These are phyloP conservation scores for Mortierella alpina DNA, from an alignment of 192 early-diverging fungal species.

Conservation along the genomic window DNA sequence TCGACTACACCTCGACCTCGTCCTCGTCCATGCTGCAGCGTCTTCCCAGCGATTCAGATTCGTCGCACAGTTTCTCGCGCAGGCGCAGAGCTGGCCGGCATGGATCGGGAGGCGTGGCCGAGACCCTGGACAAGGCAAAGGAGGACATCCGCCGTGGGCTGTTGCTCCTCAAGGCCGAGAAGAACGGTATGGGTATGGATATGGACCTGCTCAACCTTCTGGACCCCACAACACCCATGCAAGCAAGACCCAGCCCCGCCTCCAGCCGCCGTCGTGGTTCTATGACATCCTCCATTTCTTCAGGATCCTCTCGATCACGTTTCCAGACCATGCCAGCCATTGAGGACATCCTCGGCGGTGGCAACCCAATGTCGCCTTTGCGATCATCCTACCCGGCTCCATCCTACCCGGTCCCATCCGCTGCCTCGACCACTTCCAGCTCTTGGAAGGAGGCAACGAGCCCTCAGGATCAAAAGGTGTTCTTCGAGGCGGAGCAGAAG, in stretches of 20 bases:
- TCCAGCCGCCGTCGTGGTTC: slow-evolving; percentile 46
- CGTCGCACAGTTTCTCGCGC: slow-evolving; percentile 25
- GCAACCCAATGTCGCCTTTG: slow-evolving; percentile 39
- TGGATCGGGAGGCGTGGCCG: slow-evolving; percentile 38
- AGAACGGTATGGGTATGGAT: slow-evolving; percentile 51
- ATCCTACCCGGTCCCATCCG: not conserved
- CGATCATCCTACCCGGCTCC: slow-evolving; percentile 46
- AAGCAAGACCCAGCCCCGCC: slow-evolving; percentile 13
- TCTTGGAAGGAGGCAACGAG: slow-evolving; percentile 37
- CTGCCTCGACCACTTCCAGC: slow-evolving; percentile 9
- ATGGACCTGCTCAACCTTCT: slow-evolving; percentile 47
- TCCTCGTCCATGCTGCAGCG: slow-evolving; percentile 28
- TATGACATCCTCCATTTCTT: slow-evolving; percentile 39
- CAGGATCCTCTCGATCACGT: slow-evolving; percentile 36
- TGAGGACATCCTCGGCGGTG: slow-evolving; percentile 21
- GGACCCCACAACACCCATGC: slow-evolving; percentile 28
- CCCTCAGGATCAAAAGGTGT: slow-evolving; percentile 46
- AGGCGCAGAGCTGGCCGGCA: slow-evolving; percentile 48
- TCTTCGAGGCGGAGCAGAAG: slow-evolving; percentile 51
- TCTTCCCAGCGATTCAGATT: slow-evolving; percentile 34
- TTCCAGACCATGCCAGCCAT: slow-evolving; percentile 36
- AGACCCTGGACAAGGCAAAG: slow-evolving; percentile 53
- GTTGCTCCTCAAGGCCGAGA: slow-evolving; percentile 54
- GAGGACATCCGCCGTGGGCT: slow-evolving; percentile 55
- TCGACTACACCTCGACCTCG: slow-evolving; percentile 40